These are phyloP conservation scores for Xanthoceras sorbifolium DNA, from an alignment of 345 rosid species.

Conservation along the genomic window DNA sequence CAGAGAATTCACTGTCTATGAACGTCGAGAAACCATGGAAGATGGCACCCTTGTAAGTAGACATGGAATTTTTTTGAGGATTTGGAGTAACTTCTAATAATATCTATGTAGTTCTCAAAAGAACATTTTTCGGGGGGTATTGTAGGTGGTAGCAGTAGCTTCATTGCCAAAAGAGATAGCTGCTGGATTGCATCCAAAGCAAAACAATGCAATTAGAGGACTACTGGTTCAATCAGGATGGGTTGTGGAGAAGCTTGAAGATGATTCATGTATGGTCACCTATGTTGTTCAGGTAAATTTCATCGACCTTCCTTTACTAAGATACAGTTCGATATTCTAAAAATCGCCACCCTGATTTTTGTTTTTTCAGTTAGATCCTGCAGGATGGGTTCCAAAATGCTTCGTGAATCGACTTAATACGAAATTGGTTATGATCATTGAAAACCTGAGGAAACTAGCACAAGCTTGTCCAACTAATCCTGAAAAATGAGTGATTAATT, in stretches of 20 bases:
- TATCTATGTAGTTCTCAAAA: not conserved
- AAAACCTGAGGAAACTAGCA: conserved; percentile 66
- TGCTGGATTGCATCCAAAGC: conserved; percentile 71
- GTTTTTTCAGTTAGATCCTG: conserved; percentile 72
- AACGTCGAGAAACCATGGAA: conserved; percentile 79
- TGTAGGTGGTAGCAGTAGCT: conserved; percentile 76
- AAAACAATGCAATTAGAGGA: conserved; percentile 62
- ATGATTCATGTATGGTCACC: conserved; percentile 69
- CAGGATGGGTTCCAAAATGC: conserved; percentile 86
- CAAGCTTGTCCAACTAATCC: conserved; percentile 38
- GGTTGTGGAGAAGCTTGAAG: conserved; percentile 85
- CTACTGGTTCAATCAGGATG: conserved; percentile 77
- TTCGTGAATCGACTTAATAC: conserved; percentile 76
- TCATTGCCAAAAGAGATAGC: conserved; percentile 82
- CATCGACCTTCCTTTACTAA: not conserved
- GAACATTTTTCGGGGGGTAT: not conserved
- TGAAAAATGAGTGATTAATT: not conserved
- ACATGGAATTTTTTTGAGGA: too few species aligned
- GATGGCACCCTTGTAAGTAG: conserved; percentile 70
- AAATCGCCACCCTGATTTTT: not conserved
- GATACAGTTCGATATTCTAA: too few species aligned
- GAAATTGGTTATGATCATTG: conserved; percentile 75
- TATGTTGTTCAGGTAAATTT: conserved; percentile 69
- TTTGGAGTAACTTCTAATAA: not conserved
- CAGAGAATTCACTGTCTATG: conserved; percentile 80